phyloP scores from a whole-genome alignment of 2,329 filamentous ascomycete species.

The Fusarium buxicola region DNA sequence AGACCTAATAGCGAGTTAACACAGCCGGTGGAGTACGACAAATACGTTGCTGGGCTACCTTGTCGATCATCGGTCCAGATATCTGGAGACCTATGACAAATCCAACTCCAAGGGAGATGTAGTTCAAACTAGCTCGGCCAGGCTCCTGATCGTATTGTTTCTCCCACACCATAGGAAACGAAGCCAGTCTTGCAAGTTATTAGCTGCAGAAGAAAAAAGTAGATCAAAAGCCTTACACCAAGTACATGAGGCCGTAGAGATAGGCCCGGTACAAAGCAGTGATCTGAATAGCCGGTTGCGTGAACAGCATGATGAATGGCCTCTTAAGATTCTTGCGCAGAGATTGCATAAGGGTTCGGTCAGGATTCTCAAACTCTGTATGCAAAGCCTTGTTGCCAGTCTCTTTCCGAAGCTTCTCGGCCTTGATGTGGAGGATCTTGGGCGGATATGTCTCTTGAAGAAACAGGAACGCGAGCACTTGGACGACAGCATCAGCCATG shows the following conservation, averaged over 20 bases:
- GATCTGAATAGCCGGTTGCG: constrained; percentile 63
- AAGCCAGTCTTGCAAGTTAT: constrained; percentile 55
- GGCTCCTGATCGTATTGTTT: constrained; percentile 60
- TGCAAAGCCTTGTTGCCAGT: constrained; percentile 46
- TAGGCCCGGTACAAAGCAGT: constrained; percentile 62
- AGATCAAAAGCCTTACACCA: constrained; percentile 50
- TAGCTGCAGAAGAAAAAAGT: neutral
- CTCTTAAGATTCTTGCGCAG: constrained; percentile 53
- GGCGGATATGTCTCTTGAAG: constrained; percentile 55
- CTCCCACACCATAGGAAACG: constrained; percentile 63
- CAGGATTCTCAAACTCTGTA: constrained; percentile 47
- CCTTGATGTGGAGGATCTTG: constrained; percentile 47
- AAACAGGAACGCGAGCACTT: constrained; percentile 52
- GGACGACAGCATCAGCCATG: constrained; percentile 52
- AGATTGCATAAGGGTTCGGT: constrained; percentile 40
- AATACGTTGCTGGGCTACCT: constrained; percentile 24
- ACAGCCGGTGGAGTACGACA: neutral
- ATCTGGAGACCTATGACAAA: constrained; percentile 66
- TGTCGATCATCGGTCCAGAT: constrained; percentile 56
- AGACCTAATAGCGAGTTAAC: constrained; percentile 38
- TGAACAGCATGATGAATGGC: constrained; percentile 61
- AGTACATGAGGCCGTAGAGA: constrained; percentile 65
- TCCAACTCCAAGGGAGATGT: constrained; percentile 64
- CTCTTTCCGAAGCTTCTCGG: constrained; percentile 42
- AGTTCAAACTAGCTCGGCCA: constrained; percentile 62